A percentile compares a stretch with the other conserved stretches of the same genome.
phyloP scores from a whole-genome alignment of 306 rosid genomes.

The Ziziphus jujuba region DNA sequence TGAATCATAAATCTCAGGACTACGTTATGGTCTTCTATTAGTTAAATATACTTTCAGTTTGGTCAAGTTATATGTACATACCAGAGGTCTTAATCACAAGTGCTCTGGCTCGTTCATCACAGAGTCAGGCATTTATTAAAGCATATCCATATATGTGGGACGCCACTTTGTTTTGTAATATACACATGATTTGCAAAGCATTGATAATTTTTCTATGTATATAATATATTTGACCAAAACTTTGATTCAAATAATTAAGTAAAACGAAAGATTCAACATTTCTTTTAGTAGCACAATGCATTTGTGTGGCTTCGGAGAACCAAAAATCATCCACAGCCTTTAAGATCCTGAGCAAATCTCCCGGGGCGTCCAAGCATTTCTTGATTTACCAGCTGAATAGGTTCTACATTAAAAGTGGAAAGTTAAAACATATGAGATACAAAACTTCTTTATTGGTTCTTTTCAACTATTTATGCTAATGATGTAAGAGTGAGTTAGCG shows the following conservation, averaged over 20 bases:
- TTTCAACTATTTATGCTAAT: background rate
- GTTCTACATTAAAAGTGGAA: slow-evolving; percentile 39
- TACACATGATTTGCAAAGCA: slow-evolving; percentile 10
- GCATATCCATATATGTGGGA: background rate
- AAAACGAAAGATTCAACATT: background rate
- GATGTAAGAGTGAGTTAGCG: background rate
- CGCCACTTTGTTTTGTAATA: slow-evolving; percentile 7
- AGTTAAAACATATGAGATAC: background rate
- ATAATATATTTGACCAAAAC: background rate
- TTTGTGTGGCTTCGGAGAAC: slow-evolving; percentile 19
- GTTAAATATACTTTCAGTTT: no score
- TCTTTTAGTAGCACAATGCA: slow-evolving; percentile 4
- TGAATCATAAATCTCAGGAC: no score
- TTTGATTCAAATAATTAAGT: slow-evolving; percentile 18
- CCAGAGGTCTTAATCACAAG: background rate
- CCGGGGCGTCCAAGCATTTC: background rate
- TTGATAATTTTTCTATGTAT: background rate
- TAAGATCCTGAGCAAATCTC: slow-evolving; percentile 6
- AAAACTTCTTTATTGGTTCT: background rate
- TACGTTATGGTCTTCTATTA: background rate
- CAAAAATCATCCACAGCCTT: slow-evolving; percentile 6
- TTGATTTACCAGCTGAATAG: slow-evolving; percentile 43
- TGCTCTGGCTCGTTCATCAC: background rate
- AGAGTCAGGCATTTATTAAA: background rate
- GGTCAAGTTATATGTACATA: no score